Evolutionary conservation across 805 yeast species (phyloP).

Genomic region (Wickerhamiella parazyma): DNA sequence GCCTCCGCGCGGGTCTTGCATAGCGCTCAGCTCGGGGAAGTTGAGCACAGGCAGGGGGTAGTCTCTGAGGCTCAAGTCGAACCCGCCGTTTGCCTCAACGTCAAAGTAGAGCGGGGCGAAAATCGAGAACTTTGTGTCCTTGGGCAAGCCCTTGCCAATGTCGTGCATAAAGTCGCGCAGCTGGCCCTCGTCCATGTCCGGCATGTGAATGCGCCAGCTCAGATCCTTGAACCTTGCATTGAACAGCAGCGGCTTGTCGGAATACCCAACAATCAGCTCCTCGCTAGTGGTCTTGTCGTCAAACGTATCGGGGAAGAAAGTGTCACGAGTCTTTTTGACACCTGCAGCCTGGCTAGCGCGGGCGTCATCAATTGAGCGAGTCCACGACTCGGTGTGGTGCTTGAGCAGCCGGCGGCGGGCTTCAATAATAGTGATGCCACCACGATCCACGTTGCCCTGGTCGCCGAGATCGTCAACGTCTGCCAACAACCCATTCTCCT

Average conservation of each 20-base stretch:
- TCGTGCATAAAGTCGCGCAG: conserved; percentile 51
- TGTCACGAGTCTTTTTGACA: conserved; percentile 31
- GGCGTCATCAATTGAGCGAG: conserved; percentile 39
- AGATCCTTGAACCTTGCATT: conserved; percentile 37
- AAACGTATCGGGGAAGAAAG: conserved; percentile 21
- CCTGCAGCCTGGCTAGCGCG: conserved; percentile 17
- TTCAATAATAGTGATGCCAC: conserved; percentile 19
- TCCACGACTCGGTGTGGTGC: conserved; percentile 55
- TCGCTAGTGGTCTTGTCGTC: conserved; percentile 30
- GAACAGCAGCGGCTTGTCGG: conserved; percentile 40
- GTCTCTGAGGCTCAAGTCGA: conserved; percentile 39
- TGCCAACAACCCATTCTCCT: conserved; percentile 1
- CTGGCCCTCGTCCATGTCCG: conserved; percentile 37
- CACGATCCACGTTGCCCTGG: background rate
- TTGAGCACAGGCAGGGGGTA: conserved; percentile 73
- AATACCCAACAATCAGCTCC: conserved; percentile 34
- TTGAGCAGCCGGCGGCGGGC: conserved; percentile 31
- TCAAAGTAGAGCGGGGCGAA: conserved; percentile 51
- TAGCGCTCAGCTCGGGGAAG: conserved; percentile 41
- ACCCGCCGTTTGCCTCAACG: conserved; percentile 18
- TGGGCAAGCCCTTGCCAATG: conserved; percentile 75
- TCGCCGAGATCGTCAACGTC: background rate
- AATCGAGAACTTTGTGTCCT: conserved; percentile 51
- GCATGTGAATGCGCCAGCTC: conserved; percentile 36
- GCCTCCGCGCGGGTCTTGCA: conserved; percentile 22